Evolutionary conservation across 148 eudicot genomes (phyloP), one percentile per base, ranked within the genome.

Genomic region (Polygonum aviculare): DNA sequence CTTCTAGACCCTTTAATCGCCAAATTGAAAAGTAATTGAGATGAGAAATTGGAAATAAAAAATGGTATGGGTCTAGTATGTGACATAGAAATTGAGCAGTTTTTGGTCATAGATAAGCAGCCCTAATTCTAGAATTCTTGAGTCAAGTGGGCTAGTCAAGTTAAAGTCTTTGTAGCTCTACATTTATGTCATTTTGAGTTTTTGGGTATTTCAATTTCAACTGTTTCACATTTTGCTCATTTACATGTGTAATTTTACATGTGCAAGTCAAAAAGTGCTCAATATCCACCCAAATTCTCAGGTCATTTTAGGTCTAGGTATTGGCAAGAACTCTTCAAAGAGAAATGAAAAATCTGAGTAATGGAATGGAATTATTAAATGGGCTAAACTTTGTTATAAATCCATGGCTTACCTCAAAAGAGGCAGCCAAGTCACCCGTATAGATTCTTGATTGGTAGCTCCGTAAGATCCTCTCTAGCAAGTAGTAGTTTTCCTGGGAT

Each of bases 381-480:
- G 11, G 45, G 11, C 54, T 52, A 33, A 38, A 75, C 26, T 55
- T 35, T 57, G 31, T 11, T 75, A 18, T 57, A 48, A 36, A 55
- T 69, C 40, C 69, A 57, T 21, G 55, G 63, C 63, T 57, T 57
- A 57, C 63, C 63, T 57, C 63, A 57, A 91, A 93, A 75, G 98
- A 83, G 75, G 88, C 77, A 63, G 92, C 92, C 47, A 91, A 76
- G 76, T 89, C 91, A 77, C 96, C 96, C 75, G 88, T 83, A 83
- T 89, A 93, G 76, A 87, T 82, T 82, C 98, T 85, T 72, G 98
- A 91, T 78, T 93, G 98, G 80, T 93, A 93, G 83, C 98, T 84
- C 72, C 92, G 86, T 74, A 93, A 79, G 78, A 93, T 86, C 77
- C 88, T 88, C 75, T 93, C 96, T 65, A 93, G 86, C 98, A 93